Conservation (phyloP, 371 early-diverging fungal genomes). For the Blastocladiella emersonii region DNA sequence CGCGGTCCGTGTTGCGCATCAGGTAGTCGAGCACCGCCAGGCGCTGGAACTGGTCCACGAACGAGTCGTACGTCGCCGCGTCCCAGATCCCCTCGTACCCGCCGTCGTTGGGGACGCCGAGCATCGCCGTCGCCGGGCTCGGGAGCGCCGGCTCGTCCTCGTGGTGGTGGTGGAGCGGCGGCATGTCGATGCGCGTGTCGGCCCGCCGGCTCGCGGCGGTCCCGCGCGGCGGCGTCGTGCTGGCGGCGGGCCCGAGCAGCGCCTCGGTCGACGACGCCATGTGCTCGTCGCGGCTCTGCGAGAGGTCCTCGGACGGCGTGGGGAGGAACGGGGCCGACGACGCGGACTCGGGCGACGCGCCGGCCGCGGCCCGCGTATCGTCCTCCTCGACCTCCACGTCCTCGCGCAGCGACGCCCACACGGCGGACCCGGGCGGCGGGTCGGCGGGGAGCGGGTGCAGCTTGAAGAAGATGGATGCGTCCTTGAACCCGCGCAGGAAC, state of each 20-base stretch:
- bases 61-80: slow-evolving; percentile 42
- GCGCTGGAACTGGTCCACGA: slow-evolving; percentile 67
- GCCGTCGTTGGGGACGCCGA: too few relatives aligned
- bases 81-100: slow-evolving; percentile 34
- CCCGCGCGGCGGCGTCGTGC: neutral
- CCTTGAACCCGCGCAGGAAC: slow-evolving; percentile 64
- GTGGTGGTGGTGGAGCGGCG: neutral
- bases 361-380: neutral
- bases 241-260: neutral
- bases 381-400: neutral
- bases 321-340: too few relatives aligned
- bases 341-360: neutral
- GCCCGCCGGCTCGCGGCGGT: too few relatives aligned
- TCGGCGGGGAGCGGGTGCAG: slow-evolving; percentile 37
- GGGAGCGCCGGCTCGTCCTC: neutral
- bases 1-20: slow-evolving; percentile 82
- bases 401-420: neutral
- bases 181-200: neutral
- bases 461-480: slow-evolving; percentile 63
- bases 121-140: too few relatives aligned
- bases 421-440: too few relatives aligned
- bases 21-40: slow-evolving; percentile 74
- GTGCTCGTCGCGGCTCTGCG: neutral
- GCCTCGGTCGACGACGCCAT: neutral
- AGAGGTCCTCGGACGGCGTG: too few relatives aligned